phyloP scores from a whole-genome alignment of 2,329 filamentous ascomycete species.

The Hymenoscyphus repandus region DNA sequence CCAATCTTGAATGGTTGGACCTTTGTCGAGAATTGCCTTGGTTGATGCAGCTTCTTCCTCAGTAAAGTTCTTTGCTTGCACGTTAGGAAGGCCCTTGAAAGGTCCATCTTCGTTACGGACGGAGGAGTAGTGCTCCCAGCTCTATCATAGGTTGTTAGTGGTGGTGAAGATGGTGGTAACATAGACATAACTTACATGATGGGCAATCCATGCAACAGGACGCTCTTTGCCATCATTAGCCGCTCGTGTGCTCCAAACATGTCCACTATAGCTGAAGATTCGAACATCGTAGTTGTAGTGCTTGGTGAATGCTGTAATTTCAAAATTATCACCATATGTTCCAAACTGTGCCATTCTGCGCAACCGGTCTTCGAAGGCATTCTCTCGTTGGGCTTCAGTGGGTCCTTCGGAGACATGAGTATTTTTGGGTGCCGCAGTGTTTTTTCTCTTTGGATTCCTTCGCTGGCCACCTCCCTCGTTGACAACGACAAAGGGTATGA shows the following conservation, averaged over 20 bases:
- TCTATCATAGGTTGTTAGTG: constrained; percentile 34
- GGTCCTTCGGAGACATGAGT: constrained; percentile 40
- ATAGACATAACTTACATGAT: constrained; percentile 45
- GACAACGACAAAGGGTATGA: constrained; percentile 58
- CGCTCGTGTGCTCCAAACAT: constrained; percentile 43
- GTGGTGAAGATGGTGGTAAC: not conserved
- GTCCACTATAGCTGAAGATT: constrained; percentile 49
- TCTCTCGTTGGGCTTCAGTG: constrained; percentile 48
- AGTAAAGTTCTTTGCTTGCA: constrained; percentile 27
- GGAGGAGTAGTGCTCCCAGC: constrained; percentile 62
- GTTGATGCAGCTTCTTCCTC: constrained; percentile 31
- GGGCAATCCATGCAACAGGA: constrained; percentile 51
- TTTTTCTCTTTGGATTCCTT: constrained; percentile 49
- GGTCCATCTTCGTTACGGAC: constrained; percentile 56
- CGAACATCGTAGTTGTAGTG: constrained; percentile 57
- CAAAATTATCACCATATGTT: constrained; percentile 62
- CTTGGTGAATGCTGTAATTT: constrained; percentile 61
- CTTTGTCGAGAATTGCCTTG: constrained; percentile 33
- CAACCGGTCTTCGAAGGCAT: constrained; percentile 50
- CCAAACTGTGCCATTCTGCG: constrained; percentile 53
- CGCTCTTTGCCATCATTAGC: constrained; percentile 31
- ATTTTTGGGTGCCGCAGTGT: constrained; percentile 41
- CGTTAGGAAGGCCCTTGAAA: constrained; percentile 48
- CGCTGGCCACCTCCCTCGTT: constrained; percentile 48
- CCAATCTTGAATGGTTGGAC: constrained; percentile 44